phyloP scores from a whole-genome alignment of 306 rosid genomes.

The Trichosanthes cucumerina region DNA sequence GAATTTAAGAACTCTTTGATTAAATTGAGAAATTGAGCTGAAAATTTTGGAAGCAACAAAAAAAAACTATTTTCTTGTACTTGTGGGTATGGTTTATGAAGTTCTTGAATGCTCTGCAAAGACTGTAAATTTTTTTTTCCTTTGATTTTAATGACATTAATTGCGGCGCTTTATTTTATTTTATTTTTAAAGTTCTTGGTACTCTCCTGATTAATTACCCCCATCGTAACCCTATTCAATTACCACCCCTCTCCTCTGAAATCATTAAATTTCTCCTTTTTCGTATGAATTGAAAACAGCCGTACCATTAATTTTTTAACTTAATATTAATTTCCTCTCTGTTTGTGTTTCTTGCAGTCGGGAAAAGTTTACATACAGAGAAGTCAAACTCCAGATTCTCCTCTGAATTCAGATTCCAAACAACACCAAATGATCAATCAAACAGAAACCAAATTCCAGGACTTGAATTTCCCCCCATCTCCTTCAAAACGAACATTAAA shows the following conservation, averaged over 20 bases:
- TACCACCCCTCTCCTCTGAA: background rate
- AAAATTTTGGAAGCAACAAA: background rate
- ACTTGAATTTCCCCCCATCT: constrained; percentile 64
- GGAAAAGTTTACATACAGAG: constrained; percentile 80
- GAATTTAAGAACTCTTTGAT: background rate
- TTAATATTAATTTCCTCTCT: background rate
- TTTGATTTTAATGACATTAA: constrained; percentile 6
- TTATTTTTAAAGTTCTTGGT: background rate
- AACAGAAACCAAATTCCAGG: constrained; percentile 46
- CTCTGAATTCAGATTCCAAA: constrained; percentile 24
- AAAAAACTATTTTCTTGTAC: background rate
- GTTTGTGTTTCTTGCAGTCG: constrained; percentile 40
- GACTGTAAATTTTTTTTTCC: background rate
- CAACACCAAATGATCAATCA: constrained; percentile 20
- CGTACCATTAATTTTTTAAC: background rate
- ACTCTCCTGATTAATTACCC: constrained; percentile 3
- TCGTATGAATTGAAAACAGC: background rate
- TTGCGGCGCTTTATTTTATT: background rate
- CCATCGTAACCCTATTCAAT: background rate
- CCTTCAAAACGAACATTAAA: constrained; percentile 41
- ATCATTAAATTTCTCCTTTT: background rate
- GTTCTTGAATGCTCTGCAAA: constrained; percentile 24
- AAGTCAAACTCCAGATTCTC: constrained; percentile 30
- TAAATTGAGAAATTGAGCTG: background rate
- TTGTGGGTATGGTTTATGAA: background rate